Conservation (phyloP, 768 basidiomycete species). For the Boletus subcaerulescens region DNA sequence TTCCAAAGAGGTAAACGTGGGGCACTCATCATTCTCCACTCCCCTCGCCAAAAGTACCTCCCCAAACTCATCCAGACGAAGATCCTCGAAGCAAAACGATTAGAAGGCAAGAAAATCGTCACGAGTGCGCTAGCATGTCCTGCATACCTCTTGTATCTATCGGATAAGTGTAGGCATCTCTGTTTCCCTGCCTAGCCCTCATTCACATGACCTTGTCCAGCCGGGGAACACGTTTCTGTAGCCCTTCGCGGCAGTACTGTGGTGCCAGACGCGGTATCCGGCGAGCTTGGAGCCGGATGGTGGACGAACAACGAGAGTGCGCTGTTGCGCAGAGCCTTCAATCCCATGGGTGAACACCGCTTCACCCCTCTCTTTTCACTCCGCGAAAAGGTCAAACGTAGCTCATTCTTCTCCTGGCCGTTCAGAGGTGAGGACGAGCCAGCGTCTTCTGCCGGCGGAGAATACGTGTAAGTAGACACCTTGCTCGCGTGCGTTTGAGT, state of each 20-base stretch:
- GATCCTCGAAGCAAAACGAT: constrained; percentile 3
- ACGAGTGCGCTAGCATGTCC: constrained; percentile 25
- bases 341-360: background rate
- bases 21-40: constrained; percentile 28
- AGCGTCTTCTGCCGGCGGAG: background rate
- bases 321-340: constrained; percentile 1
- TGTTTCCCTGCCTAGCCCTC: background rate
- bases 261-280: background rate
- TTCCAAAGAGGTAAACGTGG: constrained; percentile 23
- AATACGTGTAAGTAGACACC: constrained; percentile 9
- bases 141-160: constrained; percentile 25
- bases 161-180: constrained; percentile 10
- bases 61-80: constrained; percentile 14
- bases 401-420: background rate
- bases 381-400: background rate
- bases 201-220: background rate
- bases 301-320: constrained; percentile 3
- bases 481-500: background rate
- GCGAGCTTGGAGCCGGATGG: constrained; percentile 1
- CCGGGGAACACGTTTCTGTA: constrained; percentile 10
- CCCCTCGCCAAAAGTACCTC: constrained; percentile 22
- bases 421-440: constrained; percentile 2
- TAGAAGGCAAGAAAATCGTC: constrained; percentile 26
- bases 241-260: background rate
- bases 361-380: constrained; percentile 14